phyloP scores from a whole-genome alignment of 352 stramenopile genomes.

The Hyaloperonospora brassicae region DNA sequence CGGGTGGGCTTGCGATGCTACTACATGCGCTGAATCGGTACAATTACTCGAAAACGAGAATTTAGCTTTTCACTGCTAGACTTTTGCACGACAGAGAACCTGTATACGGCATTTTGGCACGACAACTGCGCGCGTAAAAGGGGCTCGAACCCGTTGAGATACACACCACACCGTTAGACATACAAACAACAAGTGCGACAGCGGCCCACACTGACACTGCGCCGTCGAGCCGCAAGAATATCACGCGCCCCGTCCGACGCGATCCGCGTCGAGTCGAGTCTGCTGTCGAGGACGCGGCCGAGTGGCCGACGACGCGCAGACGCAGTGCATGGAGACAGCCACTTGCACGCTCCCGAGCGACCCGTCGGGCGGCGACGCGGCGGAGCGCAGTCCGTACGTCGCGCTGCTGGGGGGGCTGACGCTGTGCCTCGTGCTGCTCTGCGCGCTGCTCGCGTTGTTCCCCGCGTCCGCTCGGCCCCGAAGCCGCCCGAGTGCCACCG shows the following conservation, averaged over 20 bases:
- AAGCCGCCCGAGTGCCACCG: neutral
- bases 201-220: neutral
- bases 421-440: slow-evolving; percentile 55
- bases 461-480: slow-evolving; percentile 10
- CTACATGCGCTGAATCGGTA: too few relatives aligned
- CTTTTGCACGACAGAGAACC: too few relatives aligned
- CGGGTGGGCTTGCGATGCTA: too few relatives aligned
- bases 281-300: too few relatives aligned
- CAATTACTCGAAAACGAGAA: too few relatives aligned
- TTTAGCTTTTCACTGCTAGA: too few relatives aligned
- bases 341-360: slow-evolving; percentile 11
- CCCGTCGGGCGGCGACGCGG: slow-evolving; percentile 11
- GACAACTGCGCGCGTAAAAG: neutral
- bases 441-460: slow-evolving; percentile 50
- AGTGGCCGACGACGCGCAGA: neutral
- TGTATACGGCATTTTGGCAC: neutral
- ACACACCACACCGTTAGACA: slow-evolving; percentile 7
- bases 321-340: slow-evolving; percentile 8
- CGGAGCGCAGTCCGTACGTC: slow-evolving; percentile 53
- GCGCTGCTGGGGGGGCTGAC: slow-evolving; percentile 52
- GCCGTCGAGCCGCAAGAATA: too few relatives aligned
- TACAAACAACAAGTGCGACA: slow-evolving; percentile 14
- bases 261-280: too few relatives aligned
- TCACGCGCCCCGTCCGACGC: too few relatives aligned
- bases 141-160: slow-evolving; percentile 5